Conservation (phyloP, 148 eudicot genomes). For the Chenopodium berlandieri region DNA sequence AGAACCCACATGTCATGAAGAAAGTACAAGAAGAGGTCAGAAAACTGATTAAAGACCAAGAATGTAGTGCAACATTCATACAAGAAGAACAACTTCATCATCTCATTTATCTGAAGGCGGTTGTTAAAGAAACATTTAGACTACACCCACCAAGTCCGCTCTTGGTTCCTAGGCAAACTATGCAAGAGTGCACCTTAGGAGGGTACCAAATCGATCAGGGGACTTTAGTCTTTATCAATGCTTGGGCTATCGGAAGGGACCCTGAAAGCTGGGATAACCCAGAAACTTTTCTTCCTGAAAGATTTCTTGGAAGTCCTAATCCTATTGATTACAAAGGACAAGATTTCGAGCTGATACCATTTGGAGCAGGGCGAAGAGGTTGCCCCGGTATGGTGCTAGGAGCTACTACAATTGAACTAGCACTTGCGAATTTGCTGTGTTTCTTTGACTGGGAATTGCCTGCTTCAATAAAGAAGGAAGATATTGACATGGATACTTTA, state of each 20-base stretch:
- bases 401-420: slow-evolving; percentile 27
- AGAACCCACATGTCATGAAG: slow-evolving; percentile 29
- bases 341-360: slow-evolving; percentile 36
- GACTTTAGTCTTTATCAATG: slow-evolving; percentile 30
- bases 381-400: slow-evolving; percentile 42
- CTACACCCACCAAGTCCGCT: slow-evolving; percentile 35
- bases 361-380: slow-evolving; percentile 42
- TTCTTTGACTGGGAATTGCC: slow-evolving; percentile 47
- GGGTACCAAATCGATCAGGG: slow-evolving; percentile 30
- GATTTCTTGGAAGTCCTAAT: slow-evolving; percentile 30
- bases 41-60: neutral
- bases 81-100: slow-evolving; percentile 8
- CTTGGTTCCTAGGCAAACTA: slow-evolving; percentile 29
- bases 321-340: slow-evolving; percentile 32
- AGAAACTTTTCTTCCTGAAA: slow-evolving; percentile 31
- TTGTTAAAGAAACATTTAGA: slow-evolving; percentile 37
- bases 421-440: slow-evolving; percentile 40
- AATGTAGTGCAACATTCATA: neutral
- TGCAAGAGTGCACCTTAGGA: slow-evolving; percentile 23
- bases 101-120: slow-evolving; percentile 27
- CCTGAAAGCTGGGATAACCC: slow-evolving; percentile 35
- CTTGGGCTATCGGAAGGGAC: slow-evolving; percentile 37
- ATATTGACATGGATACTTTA: slow-evolving; percentile 24
- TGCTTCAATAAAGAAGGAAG: slow-evolving; percentile 23
- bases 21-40: slow-evolving; percentile 32